Base-by-base conservation (phyloP, 1,139 yeast species). In the Geotrichum europaeum region DNA sequence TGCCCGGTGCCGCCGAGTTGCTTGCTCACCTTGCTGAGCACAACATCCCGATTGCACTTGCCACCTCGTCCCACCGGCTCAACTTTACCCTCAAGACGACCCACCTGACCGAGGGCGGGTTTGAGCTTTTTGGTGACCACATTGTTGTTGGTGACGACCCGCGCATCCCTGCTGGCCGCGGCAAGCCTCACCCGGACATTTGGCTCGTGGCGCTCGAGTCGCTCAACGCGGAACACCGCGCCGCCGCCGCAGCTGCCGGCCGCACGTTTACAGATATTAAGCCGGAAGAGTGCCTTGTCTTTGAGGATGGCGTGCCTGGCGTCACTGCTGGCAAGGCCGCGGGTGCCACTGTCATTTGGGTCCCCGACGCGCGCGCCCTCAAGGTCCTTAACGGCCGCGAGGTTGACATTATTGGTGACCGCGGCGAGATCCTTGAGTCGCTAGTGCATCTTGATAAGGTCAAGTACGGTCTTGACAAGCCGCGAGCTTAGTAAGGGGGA, bases 251-350 rank as follows among this genome's bases (percentile, higher is more conserved):
- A 3, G 54, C 28, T 2, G 24, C 40, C 5, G 51, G 55, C 22
- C 30, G n/a, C n/a, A 49, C 30, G 20, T 53, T 49, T 22, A 56
- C 24, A 1, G 59, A 58, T 34, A 60, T 60, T 25, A 49, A 52
- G 49, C 74, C 64, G n/a, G 84, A 83, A 45, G 96, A 94, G 70
- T 89, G 96, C 68, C 75, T 94, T 49, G 87, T 94, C 1, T 94
- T 94, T 73, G 99, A 94, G 75, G 99, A 94, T 74, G 98, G 97
- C 1, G 78, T 90, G 53, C 92, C 96, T 1, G 98, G 98, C 1
- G 94, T 91, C 34, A 69, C 78, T 30, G 87, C 96, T 4, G 99
- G 96, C 10, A 79, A 77, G 64, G 87, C 91, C 12, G 89, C 97
- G 40, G 91, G 91, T n/a, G 89, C 90, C 15, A 81, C 79, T 59